phyloP scores from a whole-genome alignment of 352 stramenopile species.

The Albugo laibachii region DNA sequence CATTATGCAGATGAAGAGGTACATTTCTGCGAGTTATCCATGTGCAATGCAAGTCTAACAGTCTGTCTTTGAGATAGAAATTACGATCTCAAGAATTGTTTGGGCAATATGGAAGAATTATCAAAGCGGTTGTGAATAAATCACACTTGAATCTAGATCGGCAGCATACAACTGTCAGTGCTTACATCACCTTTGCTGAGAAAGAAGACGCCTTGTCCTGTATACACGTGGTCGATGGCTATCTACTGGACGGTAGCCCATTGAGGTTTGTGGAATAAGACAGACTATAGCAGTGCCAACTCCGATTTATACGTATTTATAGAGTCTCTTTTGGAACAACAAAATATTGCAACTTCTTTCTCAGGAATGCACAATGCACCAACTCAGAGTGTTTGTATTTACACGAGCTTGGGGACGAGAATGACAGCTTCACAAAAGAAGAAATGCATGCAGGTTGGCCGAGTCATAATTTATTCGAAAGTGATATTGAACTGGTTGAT shows the following conservation, averaged over 20 bases:
- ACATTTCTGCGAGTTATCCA: background rate
- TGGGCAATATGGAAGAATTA: constrained; percentile 86
- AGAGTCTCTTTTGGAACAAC: constrained; percentile 88
- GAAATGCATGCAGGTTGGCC: constrained; percentile 71
- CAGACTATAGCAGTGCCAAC: too few species aligned
- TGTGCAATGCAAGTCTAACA: background rate
- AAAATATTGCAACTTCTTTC: constrained; percentile 93
- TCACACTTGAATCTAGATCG: constrained; percentile 43
- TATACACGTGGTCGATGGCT: constrained; percentile 85
- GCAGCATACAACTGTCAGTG: constrained; percentile 60
- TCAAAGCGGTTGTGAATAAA: constrained; percentile 87
- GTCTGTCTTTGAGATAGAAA: constrained; percentile 12
- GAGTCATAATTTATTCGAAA: background rate
- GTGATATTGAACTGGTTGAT: background rate
- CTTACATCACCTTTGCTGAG: constrained; percentile 86
- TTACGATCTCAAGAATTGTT: constrained; percentile 80
- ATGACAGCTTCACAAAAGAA: constrained; percentile 90
- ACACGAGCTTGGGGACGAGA: constrained; percentile 81
- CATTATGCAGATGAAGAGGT: constrained; percentile 70
- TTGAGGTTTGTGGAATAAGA: constrained; percentile 16
- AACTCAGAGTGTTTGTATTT: constrained; percentile 91
- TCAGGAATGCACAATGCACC: constrained; percentile 80
- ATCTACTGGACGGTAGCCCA: constrained; percentile 61
- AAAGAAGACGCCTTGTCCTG: constrained; percentile 81
- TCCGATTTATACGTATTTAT: too few species aligned